Conservation (phyloP, 208 protist genomes). For the Trypanosoma conorhini region DNA sequence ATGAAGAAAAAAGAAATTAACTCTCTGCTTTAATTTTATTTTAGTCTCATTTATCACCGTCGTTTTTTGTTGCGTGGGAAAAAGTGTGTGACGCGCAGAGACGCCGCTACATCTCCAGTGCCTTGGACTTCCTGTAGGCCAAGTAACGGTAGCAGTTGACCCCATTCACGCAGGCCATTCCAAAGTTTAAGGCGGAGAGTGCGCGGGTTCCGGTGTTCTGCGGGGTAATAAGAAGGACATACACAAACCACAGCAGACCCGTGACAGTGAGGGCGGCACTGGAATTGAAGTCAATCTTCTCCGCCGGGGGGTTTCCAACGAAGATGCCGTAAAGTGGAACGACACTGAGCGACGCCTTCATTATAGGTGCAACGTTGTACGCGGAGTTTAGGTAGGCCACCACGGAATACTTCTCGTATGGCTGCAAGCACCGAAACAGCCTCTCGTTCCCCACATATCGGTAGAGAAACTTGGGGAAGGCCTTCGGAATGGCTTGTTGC, state of each 20-base stretch:
- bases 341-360: constrained; percentile 90
- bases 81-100: constrained; percentile 2
- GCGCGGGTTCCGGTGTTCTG: constrained; percentile 89
- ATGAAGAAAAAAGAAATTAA: constrained; percentile 5
- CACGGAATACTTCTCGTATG: constrained; percentile 67
- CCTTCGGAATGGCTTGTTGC: constrained; percentile 73
- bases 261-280: constrained; percentile 76
- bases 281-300: constrained; percentile 91
- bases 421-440: constrained; percentile 74
- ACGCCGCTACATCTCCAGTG: constrained; percentile 8
- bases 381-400: constrained; percentile 86
- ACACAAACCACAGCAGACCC: constrained; percentile 85
- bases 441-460: constrained; percentile 72
- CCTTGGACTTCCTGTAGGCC: constrained; percentile 39
- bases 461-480: constrained; percentile 73
- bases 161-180: constrained; percentile 80
- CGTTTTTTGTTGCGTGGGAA: background rate
- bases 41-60: constrained; percentile 3
- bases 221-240: constrained; percentile 86
- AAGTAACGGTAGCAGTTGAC: constrained; percentile 82
- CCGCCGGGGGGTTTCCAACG: constrained; percentile 68
- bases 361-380: constrained; percentile 82
- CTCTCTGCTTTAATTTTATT: constrained; percentile 4
- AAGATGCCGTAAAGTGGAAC: constrained; percentile 89
- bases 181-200: constrained; percentile 79